Base-by-base conservation (phyloP, 495 filamentous ascomycete genomes). In the Aeminium ludgeri region DNA sequence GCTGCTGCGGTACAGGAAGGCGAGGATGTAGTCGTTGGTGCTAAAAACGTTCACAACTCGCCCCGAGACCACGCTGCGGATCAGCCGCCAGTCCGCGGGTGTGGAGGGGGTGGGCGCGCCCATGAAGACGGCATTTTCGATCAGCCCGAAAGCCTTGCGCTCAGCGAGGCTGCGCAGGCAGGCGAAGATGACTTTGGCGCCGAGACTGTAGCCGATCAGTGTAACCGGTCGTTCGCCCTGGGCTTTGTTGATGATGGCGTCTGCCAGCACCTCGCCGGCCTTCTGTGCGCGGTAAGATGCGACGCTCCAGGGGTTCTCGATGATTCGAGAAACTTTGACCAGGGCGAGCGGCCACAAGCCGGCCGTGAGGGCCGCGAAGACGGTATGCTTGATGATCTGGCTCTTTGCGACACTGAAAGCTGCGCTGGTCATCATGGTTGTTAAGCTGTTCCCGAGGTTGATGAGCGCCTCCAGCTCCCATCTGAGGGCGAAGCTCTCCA, bases 211-310 rank as follows among this genome's bases (percentile, higher is more conserved):
- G 0, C 89, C 89, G 37, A 95, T 67, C 6, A 97, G 61, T 15
- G 78, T 89, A 2, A 95, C 80, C 0, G 87, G 77, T 16, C 89
- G 70, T 57, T 94, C 84, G 11, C 89, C 89, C 51, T 91, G 86
- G 1, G 77, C 76, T 49, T 78, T 84, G 59, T 80, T 86, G 47
- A 89, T 81, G 36, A 97, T 60, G 11, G 84, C 76, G 55, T 97
- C 86, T 3, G 87, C 86, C 0, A 97, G 72, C 10, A 84, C 74
- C 27, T 71, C 61, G 0, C 89, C 89, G 0, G 83, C 80, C 60
- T 95, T 96, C 51, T 95, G 86, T 16, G 82, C 75, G 36, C 85
- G 70, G 20, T 74, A 65, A 56, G 82, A 86, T 8, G 78, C 83
- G 25, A 89, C 68, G 40, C 69, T 81, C 68, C 92, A 97, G 0